Evolutionary conservation across 106 monocot genomes (phyloP).

Genomic region (Chionographis japonica): DNA sequence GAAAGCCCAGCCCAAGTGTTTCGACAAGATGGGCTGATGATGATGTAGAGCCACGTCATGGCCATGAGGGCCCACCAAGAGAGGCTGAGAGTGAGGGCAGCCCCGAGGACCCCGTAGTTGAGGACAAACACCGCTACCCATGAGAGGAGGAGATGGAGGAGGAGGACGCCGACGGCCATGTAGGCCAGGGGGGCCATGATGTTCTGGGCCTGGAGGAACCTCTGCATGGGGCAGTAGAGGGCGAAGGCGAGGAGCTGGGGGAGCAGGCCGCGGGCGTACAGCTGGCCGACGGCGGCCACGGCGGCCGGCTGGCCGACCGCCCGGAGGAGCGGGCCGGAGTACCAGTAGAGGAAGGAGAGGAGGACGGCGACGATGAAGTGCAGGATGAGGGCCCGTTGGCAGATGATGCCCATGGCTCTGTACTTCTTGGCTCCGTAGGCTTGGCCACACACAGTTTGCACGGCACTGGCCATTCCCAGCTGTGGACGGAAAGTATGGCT

Average conservation of each 20-base stretch:
- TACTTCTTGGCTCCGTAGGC: constrained; percentile 60
- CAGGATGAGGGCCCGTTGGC: constrained; percentile 50
- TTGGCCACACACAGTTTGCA: constrained; percentile 67
- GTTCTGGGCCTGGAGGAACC: constrained; percentile 83
- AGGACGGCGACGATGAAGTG: constrained; percentile 31
- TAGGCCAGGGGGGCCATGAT: constrained; percentile 62
- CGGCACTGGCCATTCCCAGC: constrained; percentile 71
- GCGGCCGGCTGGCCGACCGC: constrained; percentile 31
- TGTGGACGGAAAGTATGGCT: background rate
- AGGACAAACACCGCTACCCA: constrained; percentile 47
- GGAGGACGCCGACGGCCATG: constrained; percentile 33
- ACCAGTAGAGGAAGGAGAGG: constrained; percentile 56
- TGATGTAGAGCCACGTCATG: constrained; percentile 34
- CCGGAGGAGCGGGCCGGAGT: constrained; percentile 48
- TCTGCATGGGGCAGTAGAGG: constrained; percentile 70
- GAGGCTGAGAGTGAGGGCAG: constrained; percentile 50
- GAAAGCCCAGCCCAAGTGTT: constrained; percentile 73
- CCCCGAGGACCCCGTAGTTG: constrained; percentile 42
- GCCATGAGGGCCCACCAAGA: constrained; percentile 66
- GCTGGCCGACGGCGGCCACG: constrained; percentile 37
- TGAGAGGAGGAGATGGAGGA: constrained; percentile 43
- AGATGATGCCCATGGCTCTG: constrained; percentile 43
- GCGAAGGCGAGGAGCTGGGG: constrained; percentile 69
- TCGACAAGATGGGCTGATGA: constrained; percentile 38
- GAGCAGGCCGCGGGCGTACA: constrained; percentile 53